These are phyloP conservation scores for Clavariopsis aquatica DNA, from an alignment of 495 filamentous ascomycete genomes.

Conservation along the genomic window DNA sequence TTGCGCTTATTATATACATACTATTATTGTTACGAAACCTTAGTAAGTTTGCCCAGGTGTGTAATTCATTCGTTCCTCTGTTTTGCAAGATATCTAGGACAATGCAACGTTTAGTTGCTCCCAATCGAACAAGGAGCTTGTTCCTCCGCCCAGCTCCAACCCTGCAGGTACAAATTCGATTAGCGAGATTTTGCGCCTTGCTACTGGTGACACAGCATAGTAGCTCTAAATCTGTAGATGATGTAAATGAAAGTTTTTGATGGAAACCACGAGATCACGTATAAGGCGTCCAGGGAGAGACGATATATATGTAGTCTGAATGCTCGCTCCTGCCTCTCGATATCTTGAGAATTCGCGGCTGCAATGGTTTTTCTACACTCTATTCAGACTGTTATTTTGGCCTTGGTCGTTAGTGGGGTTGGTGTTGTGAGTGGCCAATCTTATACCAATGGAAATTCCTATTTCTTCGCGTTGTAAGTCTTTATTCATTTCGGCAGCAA, in stretches of 20 bases:
- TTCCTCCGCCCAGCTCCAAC: constrained; percentile 6
- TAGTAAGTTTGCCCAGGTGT: too few relatives aligned
- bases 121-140: constrained; percentile 4
- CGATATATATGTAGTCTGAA: neutral
- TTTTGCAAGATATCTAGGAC: too few relatives aligned
- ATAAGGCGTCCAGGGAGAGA: too few relatives aligned
- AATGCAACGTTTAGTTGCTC: neutral
- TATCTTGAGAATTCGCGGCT: too few relatives aligned
- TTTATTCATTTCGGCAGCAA: neutral
- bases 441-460: neutral
- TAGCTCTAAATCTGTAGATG: neutral
- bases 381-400: neutral
- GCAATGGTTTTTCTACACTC: neutral
- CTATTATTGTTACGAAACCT: too few relatives aligned
- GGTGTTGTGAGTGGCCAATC: neutral
- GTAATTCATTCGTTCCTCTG: too few relatives aligned
- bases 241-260: neutral
- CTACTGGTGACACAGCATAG: neutral
- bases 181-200: neutral
- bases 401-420: neutral
- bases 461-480: constrained; percentile 8
- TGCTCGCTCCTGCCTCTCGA: neutral
- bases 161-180: neutral
- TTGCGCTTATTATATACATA: too few relatives aligned
- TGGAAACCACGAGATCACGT: neutral